Percentiles rank a stretch among this genome's conserved stretches.
These are phyloP conservation scores for Tuber brumale DNA, from an alignment of 495 filamentous ascomycete genomes.

Conservation along the genomic window DNA sequence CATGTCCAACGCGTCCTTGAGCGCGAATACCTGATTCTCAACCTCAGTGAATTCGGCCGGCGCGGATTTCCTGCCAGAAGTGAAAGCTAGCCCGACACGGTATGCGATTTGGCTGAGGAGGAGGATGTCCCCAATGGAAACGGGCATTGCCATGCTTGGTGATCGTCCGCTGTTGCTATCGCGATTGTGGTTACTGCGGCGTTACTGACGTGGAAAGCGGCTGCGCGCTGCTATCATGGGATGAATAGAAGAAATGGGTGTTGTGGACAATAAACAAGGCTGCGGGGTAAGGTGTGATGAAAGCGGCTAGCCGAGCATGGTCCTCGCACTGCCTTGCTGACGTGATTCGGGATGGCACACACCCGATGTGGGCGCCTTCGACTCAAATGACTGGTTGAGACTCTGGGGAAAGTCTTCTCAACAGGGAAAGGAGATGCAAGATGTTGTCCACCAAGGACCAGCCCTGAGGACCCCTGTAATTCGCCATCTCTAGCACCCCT, in stretches of 20 bases:
- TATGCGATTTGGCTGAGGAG: slow-evolving; percentile 46
- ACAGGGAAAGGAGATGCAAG: background rate
- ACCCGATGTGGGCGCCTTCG: background rate
- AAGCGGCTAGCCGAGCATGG: background rate
- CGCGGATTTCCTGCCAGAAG: slow-evolving; percentile 43
- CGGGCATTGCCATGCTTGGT: slow-evolving; percentile 42
- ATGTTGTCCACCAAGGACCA: background rate
- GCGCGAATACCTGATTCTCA: slow-evolving; percentile 43
- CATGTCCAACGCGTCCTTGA: slow-evolving; percentile 43
- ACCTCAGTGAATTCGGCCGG: slow-evolving; percentile 45
- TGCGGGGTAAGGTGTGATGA: background rate
- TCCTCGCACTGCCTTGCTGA: background rate
- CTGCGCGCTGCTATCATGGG: background rate
- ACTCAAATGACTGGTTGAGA: background rate
- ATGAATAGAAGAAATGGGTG: background rate
- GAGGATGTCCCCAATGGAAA: slow-evolving; percentile 45
- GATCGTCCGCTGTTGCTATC: background rate
- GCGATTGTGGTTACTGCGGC: background rate
- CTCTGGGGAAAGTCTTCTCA: background rate
- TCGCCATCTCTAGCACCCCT: no score
- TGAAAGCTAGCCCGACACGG: slow-evolving; percentile 46
- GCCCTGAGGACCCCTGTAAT: no score
- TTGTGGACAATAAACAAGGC: background rate
- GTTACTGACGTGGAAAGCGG: background rate
- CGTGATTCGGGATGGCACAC: background rate